These are phyloP conservation scores for Suillus luteus DNA, from an alignment of 768 basidiomycete genomes.

Conservation along the genomic window DNA sequence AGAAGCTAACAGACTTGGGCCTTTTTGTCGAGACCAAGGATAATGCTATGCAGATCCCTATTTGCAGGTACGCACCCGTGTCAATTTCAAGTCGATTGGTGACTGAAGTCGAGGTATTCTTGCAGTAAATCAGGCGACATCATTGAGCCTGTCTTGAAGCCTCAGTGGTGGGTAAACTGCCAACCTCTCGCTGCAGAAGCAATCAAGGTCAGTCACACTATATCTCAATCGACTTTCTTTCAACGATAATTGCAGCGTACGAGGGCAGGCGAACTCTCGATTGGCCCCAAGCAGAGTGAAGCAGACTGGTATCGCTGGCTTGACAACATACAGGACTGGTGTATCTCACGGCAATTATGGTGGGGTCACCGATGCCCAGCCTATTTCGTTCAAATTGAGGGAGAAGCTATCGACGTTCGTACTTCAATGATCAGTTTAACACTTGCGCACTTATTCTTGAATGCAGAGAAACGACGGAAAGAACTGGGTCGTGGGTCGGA, in stretches of 20 bases:
- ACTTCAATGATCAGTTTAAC: not conserved
- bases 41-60: conserved; percentile 95
- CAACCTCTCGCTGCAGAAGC: conserved; percentile 89
- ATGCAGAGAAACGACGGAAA: conserved; percentile 64
- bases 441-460: not conserved
- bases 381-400: conserved; percentile 87
- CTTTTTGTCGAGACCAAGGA: conserved; percentile 90
- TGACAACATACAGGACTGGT: conserved; percentile 97
- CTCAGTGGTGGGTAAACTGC: conserved; percentile 99
- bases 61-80: conserved; percentile 67
- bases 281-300: conserved; percentile 84
- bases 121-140: conserved; percentile 92
- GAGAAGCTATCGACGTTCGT: conserved; percentile 64
- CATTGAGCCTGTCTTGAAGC: conserved; percentile 93
- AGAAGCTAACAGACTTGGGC: conserved; percentile 80
- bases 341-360: conserved; percentile 98
- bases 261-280: conserved; percentile 79
- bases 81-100: not conserved
- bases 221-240: conserved; percentile 5
- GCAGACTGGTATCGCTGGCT: conserved; percentile 97
- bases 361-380: conserved; percentile 98
- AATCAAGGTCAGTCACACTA: conserved; percentile 56
- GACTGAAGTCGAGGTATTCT: conserved; percentile 8
- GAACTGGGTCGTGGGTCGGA: conserved; percentile 91
- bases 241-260: conserved; percentile 61